phyloP scores from a whole-genome alignment of 805 yeast genomes.

The Candida adriatica region DNA sequence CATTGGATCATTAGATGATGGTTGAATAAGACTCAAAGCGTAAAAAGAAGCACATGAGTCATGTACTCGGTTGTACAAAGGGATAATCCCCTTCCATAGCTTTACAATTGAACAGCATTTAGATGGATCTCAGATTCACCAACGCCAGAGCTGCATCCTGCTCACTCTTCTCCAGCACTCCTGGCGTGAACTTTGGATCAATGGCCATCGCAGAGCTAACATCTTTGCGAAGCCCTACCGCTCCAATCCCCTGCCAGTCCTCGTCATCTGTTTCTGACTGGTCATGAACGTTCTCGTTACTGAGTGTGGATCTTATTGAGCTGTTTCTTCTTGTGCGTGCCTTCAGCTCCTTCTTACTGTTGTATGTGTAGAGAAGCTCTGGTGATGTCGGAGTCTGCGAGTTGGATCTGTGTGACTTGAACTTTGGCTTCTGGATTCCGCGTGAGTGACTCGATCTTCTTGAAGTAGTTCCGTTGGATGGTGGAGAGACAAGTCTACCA shows the following conservation, averaged over 20 bases:
- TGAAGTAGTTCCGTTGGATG: slow-evolving; percentile 9
- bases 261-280: slow-evolving; percentile 83
- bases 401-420: slow-evolving; percentile 26
- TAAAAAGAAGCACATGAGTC: no score
- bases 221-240: slow-evolving; percentile 49
- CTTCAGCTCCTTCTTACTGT: slow-evolving; percentile 10
- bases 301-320: slow-evolving; percentile 35
- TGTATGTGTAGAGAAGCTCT: slow-evolving; percentile 17
- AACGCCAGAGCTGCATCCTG: slow-evolving; percentile 61
- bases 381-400: slow-evolving; percentile 31
- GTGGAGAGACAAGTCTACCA: slow-evolving; percentile 20
- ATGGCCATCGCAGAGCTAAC: slow-evolving; percentile 5
- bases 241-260: slow-evolving; percentile 92
- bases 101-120: slow-evolving; percentile 3
- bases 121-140: slow-evolving; percentile 42
- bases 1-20: background rate
- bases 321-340: slow-evolving; percentile 19
- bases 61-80: no score
- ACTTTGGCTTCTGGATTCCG: slow-evolving; percentile 22
- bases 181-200: slow-evolving; percentile 7
- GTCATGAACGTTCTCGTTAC: slow-evolving; percentile 24
- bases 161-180: slow-evolving; percentile 24
- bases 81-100: no score
- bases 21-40: no score
- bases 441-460: slow-evolving; percentile 14